Conservation (phyloP, 768 basidiomycete species). For the Boletus tylopilopsis region DNA sequence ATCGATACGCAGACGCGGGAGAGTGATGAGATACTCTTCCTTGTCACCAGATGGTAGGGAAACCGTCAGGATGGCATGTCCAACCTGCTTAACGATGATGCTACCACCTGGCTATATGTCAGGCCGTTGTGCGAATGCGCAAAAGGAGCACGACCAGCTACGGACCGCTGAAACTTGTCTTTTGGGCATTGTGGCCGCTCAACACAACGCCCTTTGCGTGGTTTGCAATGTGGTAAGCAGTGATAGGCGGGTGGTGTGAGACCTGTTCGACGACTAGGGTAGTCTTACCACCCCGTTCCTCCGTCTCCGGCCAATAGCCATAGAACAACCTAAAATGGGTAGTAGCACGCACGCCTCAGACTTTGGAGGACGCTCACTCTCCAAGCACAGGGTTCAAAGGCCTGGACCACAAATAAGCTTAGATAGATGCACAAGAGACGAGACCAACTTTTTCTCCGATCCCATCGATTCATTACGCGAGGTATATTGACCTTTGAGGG, state of each 20-base stretch:
- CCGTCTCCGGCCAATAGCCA: slow-evolving; percentile 76
- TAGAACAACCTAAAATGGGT: slow-evolving; percentile 65
- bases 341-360: neutral
- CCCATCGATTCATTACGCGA: slow-evolving; percentile 94
- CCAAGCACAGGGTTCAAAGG: slow-evolving; percentile 95
- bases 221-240: slow-evolving; percentile 87
- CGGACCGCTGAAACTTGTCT: slow-evolving; percentile 85
- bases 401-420: slow-evolving; percentile 37
- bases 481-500: slow-evolving; percentile 93
- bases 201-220: slow-evolving; percentile 67
- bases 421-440: neutral
- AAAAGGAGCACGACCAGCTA: slow-evolving; percentile 1
- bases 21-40: slow-evolving; percentile 84
- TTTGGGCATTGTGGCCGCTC: slow-evolving; percentile 89
- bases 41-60: slow-evolving; percentile 49
- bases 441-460: slow-evolving; percentile 89
- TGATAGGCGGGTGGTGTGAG: slow-evolving; percentile 91
- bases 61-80: slow-evolving; percentile 83
- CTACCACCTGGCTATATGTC: slow-evolving; percentile 46
- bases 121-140: neutral
- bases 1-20: slow-evolving; percentile 89
- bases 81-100: slow-evolving; percentile 91
- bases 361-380: slow-evolving; percentile 55
- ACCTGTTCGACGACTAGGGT: slow-evolving; percentile 90
- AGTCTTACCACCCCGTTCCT: slow-evolving; percentile 71